phyloP scores from a whole-genome alignment of 2,329 filamentous ascomycete genomes.

The Aspergillus spinulosporus region DNA sequence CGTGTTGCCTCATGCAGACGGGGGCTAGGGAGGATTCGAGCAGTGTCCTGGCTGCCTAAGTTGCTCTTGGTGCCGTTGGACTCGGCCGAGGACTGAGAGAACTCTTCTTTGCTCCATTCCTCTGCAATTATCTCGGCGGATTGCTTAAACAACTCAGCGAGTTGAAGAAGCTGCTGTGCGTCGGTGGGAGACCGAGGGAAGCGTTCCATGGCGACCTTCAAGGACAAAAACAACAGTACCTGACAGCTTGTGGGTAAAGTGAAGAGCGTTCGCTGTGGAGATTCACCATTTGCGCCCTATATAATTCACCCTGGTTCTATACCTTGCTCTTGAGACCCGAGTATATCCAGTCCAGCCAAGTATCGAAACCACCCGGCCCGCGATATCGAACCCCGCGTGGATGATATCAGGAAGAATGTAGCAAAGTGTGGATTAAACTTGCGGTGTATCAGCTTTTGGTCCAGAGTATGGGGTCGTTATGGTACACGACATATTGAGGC shows the following conservation, averaged over 20 bases:
- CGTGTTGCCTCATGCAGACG: slow-evolving; percentile 5
- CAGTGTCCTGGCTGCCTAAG: not conserved
- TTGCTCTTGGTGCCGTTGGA: not conserved
- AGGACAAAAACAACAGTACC: too few relatives aligned
- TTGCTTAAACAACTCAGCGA: not conserved
- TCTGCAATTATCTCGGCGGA: not conserved
- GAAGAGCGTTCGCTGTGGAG: too few relatives aligned
- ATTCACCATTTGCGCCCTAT: too few relatives aligned
- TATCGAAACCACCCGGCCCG: too few relatives aligned
- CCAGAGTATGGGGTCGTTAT: not conserved
- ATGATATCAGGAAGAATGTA: not conserved
- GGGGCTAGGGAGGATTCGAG: not conserved
- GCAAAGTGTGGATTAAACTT: not conserved
- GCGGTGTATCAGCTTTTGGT: not conserved
- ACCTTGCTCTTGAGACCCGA: not conserved
- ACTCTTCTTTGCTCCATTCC: too few relatives aligned
- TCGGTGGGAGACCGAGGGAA: not conserved
- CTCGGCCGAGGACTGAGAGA: too few relatives aligned
- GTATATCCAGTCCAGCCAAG: too few relatives aligned
- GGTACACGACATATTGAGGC: not conserved
- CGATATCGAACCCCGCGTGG: not conserved
- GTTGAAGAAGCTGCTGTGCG: not conserved
- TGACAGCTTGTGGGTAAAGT: too few relatives aligned
- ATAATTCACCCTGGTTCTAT: too few relatives aligned
- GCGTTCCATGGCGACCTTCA: not conserved